A percentile compares a stretch with the other conserved stretches of the same genome.
Conservation (phyloP, 306 rosid genomes). For the Casuarina cunninghamiana region DNA sequence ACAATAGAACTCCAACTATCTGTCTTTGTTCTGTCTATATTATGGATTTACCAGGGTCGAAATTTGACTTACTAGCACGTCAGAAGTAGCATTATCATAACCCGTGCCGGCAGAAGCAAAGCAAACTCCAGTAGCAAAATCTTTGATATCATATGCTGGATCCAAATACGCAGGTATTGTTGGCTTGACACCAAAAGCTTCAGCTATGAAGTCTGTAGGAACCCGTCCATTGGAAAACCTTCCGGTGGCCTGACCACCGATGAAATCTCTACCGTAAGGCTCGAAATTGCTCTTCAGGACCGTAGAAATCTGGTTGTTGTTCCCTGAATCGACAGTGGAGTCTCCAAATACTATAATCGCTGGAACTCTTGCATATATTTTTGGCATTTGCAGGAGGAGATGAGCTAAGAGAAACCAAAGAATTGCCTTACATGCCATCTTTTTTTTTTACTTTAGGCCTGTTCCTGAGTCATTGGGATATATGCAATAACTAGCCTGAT, state of each 20-base stretch:
- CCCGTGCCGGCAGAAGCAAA: conserved; percentile 76
- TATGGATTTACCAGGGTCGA: not conserved
- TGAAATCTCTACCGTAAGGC: conserved; percentile 58
- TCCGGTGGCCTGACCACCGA: conserved; percentile 44
- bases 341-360: conserved; percentile 63
- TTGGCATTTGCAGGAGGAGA: conserved; percentile 20
- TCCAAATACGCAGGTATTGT: conserved; percentile 57
- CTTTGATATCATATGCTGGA: conserved; percentile 36
- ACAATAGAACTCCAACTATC: not conserved
- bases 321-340: conserved; percentile 64
- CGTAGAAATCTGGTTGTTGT: conserved; percentile 57
- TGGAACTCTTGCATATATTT: conserved; percentile 31
- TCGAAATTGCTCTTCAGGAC: conserved; percentile 46
- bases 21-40: not conserved
- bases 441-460: not conserved
- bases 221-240: conserved; percentile 57
- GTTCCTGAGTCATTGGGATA: not conserved
- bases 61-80: conserved; percentile 46
- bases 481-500: not conserved
- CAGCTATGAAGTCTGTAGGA: conserved; percentile 55
- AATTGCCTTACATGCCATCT: conserved; percentile 10
- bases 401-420: conserved; percentile 19
- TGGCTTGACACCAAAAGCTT: conserved; percentile 51
- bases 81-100: conserved; percentile 56
- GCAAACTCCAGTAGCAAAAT: conserved; percentile 58